A percentile compares a stretch with the other conserved stretches of the same genome.
Conservation (phyloP, 176 grass and related monocot species). For the Oryza rufipogon region DNA sequence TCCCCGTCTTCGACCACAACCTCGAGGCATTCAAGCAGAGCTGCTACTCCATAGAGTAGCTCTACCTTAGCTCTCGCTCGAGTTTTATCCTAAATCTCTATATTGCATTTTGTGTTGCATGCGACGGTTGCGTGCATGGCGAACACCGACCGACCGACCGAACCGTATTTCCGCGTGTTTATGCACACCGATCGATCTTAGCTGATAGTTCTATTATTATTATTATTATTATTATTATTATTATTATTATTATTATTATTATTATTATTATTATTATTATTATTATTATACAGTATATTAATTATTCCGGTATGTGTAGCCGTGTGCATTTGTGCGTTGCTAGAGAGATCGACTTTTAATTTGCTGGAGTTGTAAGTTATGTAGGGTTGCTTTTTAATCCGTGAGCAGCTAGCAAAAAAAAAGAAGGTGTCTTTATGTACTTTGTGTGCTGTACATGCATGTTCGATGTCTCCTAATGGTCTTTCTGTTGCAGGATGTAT, state of each 20-base stretch:
- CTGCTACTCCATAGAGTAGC: slow-evolving; percentile 63
- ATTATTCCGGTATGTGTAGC: background rate
- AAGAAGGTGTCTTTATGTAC: background rate
- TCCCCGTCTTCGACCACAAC: slow-evolving; percentile 61
- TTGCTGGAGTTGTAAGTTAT: background rate
- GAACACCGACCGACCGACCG: too few species aligned
- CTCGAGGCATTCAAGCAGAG: slow-evolving; percentile 62
- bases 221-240: too few species aligned
- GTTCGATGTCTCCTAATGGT: background rate
- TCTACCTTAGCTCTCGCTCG: background rate
- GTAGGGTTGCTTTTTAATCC: background rate
- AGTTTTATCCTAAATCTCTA: too few species aligned
- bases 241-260: background rate
- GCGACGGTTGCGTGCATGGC: too few species aligned
- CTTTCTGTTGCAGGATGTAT: background rate
- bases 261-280: too few species aligned
- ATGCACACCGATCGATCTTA: too few species aligned
- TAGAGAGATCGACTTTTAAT: background rate
- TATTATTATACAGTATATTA: too few species aligned
- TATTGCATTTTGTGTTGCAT: background rate
- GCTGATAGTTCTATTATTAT: background rate
- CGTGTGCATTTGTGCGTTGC: background rate
- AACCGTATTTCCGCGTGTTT: background rate
- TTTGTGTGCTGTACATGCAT: background rate
- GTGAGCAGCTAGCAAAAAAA: background rate